Base-by-base conservation (phyloP, 371 early-diverging fungal species). In the Rhizopus arrhizus region DNA sequence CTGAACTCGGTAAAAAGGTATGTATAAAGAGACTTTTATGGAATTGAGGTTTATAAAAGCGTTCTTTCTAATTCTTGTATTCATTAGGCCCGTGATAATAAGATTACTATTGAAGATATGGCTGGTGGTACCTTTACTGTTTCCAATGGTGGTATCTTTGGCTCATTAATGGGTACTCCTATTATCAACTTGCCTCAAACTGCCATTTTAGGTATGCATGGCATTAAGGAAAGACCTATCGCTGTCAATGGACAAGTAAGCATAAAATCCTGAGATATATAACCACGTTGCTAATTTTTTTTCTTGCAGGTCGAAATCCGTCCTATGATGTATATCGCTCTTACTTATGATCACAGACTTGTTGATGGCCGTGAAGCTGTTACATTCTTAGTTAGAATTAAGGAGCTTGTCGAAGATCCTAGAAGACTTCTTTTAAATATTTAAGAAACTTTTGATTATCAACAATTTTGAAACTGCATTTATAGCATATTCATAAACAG, bases 361-460 rank as follows among this genome's bases (percentile, higher is more conserved):
- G 92, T 98, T 72, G 98, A 98, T 73, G 98, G 98, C 42, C 94
- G 98, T 79, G 98, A 98, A 82, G 98, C 97, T 33, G 94, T 95
- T 45, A 95, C 96, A 46, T 98, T 97, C 91, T 84, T 98, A 59
- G 94, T 96, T 67, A 93, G 91, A 77, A 59, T 98, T 60, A 98
- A 98, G 88, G 94, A 97, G 82, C 79, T 85, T 64, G 86, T 98
- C 52, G 98, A 98, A 81, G 97, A 98, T 69, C 99, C 97, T 53
- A 82, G 89, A 61, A 85, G 96, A 66, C 73, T 98, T 72, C 84
- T 98, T 59, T 82, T 97, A 68, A 86, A 85, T 67, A 76, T 92
- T 61, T 92, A 22, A 22, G 22, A 22, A 34, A 34, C 22, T 22
- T 22, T 22, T 22, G 22, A 22, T 22, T 2, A 22, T 22, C 22